phyloP scores from a whole-genome alignment of 2,329 filamentous ascomycete genomes.

The Phaeosphaeria sp. region DNA sequence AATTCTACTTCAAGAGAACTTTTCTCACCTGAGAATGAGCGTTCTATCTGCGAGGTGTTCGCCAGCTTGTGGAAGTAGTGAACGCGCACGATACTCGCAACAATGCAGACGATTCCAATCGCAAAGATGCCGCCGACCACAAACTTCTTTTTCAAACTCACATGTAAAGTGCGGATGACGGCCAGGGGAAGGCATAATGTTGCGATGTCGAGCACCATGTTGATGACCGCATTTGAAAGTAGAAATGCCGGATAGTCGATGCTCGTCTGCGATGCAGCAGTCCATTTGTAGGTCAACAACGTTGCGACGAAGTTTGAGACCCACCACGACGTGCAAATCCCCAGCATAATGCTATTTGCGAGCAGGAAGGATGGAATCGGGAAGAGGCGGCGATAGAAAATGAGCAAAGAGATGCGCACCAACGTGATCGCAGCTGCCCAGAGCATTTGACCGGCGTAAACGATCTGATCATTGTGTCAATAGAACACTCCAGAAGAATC shows the following conservation, averaged over 20 bases:
- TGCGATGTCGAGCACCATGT: neutral
- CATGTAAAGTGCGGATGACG: neutral
- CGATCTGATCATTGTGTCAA: neutral
- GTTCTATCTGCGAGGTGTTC: neutral
- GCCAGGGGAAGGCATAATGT: neutral
- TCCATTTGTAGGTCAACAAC: constrained; percentile 1
- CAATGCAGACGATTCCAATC: neutral
- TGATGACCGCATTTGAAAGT: neutral
- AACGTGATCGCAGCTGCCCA: constrained; percentile 1
- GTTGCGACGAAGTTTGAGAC: neutral
- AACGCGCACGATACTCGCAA: neutral
- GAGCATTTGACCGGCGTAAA: constrained; percentile 1
- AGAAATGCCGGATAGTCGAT: neutral
- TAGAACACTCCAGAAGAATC: neutral
- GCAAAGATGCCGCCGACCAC: neutral
- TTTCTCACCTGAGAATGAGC: neutral
- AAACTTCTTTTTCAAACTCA: neutral
- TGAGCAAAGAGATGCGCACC: neutral
- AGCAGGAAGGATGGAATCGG: neutral
- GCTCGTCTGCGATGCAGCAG: neutral
- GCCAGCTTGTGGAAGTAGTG: neutral
- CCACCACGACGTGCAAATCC: neutral
- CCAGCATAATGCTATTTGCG: neutral
- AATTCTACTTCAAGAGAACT: neutral
- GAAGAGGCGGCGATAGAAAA: neutral